Conservation (phyloP, 441 rosid genomes). For the Corymbia calophylla region DNA sequence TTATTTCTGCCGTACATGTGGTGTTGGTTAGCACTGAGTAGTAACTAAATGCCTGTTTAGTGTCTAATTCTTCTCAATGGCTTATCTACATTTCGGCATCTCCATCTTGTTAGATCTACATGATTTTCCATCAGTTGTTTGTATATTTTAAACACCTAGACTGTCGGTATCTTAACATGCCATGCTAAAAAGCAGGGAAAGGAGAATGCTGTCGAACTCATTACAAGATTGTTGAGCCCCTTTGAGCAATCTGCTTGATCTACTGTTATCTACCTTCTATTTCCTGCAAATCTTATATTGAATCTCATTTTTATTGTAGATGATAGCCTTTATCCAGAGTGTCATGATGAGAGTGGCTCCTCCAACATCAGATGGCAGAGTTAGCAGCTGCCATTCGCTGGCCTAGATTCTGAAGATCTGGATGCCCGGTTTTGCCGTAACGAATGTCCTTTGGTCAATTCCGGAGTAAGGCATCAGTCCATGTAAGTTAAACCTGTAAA, state of each 20-base stretch:
- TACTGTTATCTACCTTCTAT: background rate
- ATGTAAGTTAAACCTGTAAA: background rate
- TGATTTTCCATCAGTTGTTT: background rate
- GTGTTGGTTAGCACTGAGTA: background rate
- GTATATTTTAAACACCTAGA: background rate
- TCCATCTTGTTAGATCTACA: background rate
- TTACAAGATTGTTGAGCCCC: background rate
- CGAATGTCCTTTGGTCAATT: background rate
- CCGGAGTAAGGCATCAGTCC: background rate
- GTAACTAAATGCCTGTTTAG: background rate
- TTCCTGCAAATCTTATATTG: background rate
- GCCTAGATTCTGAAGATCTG: background rate
- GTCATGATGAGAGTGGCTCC: conserved; percentile 54
- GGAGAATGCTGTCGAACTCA: background rate
- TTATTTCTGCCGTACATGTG: background rate
- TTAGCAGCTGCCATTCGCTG: background rate
- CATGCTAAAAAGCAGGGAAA: background rate
- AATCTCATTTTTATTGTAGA: conserved; percentile 22
- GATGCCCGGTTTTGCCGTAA: background rate
- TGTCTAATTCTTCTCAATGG: background rate
- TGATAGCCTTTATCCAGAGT: conserved; percentile 68
- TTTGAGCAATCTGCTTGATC: background rate
- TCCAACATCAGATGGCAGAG: conserved; percentile 28
- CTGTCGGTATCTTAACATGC: background rate
- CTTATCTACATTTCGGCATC: background rate